Evolutionary conservation across 2,329 filamentous ascomycete genomes (phyloP).

Genomic region (Hymenoscyphus occultus): DNA sequence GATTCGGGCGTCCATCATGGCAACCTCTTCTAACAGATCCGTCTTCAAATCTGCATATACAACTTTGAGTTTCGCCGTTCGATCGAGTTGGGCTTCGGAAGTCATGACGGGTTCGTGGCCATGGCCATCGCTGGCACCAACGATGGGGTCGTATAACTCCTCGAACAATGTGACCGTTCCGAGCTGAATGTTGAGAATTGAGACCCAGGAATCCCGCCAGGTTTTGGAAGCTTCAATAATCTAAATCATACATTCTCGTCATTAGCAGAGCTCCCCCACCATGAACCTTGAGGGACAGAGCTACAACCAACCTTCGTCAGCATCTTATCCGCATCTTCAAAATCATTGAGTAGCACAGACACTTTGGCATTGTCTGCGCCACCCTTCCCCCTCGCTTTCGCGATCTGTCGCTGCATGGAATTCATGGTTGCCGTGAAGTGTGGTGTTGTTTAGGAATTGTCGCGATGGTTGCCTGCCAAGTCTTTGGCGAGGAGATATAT

Average conservation of each 20-base stretch:
- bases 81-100: constrained; percentile 58
- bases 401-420: constrained; percentile 71
- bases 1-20: constrained; percentile 66
- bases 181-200: constrained; percentile 67
- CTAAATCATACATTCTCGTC: constrained; percentile 42
- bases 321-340: constrained; percentile 74
- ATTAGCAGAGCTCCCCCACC: constrained; percentile 4
- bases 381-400: constrained; percentile 64
- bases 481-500: constrained; percentile 1
- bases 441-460: constrained; percentile 13
- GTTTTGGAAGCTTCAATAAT: constrained; percentile 71
- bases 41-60: constrained; percentile 68
- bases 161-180: constrained; percentile 66
- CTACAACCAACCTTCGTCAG: constrained; percentile 59
- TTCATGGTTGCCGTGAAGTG: constrained; percentile 51
- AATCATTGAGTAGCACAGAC: constrained; percentile 71
- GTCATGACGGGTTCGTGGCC: constrained; percentile 57
- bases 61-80: constrained; percentile 62
- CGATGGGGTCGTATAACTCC: constrained; percentile 72
- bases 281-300: background rate
- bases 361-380: constrained; percentile 76
- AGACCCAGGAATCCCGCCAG: constrained; percentile 77
- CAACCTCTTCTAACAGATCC: constrained; percentile 70
- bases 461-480: constrained; percentile 12
- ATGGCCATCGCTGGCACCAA: constrained; percentile 59